Base-by-base conservation (phyloP, 2,329 filamentous ascomycete genomes). In the Neoarthrinium moseri region DNA sequence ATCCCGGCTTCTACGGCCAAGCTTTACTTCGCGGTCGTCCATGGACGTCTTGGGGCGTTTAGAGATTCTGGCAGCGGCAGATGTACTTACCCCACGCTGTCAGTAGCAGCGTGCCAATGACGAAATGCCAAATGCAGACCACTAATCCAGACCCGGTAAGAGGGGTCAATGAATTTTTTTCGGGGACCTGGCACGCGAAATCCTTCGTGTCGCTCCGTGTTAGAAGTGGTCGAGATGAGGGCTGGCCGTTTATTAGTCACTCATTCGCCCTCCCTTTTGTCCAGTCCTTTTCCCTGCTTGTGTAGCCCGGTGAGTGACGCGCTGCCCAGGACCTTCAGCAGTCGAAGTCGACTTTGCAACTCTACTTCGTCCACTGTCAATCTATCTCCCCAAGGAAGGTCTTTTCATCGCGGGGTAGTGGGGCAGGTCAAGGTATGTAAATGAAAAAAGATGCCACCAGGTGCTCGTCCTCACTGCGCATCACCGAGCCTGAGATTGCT, bases 101-200 rank as follows among this genome's bases (percentile, higher is more conserved):
- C n/a, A n/a, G n/a, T n/a, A n/a, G n/a, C n/a, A n/a, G n/a, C n/a
- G n/a, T n/a, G 22, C 57, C 58, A 59, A 52, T 62, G 57, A 58
- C 55, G 57, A 55, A 59, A 58, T 60, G 43, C 36, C 13, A 18
- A 38, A 42, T 29, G 21, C 29, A 27, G 17, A 17, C 45, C 34
- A 38, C 41, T 58, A 58, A 52, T 29, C 60, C 36, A 22, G 23
- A 58, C 56, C 8, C 2, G 44, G 61, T 59, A 64, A 53, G 64
- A 64, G 62, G 61, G 64, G 62, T 52, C 57, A 41, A 45, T 21
- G 47, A 48, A 49, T 47, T 54, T 55, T 57, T 43, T 34, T 30
- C n/a, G 33, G 30, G 32, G 32, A 26, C 32, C 20, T n/a, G 39
- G 27, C 41, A 32, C 41, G 39, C 22, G 18, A 29, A 32, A 43